Evolutionary conservation across 1,139 yeast species (phyloP), one percentile per base, ranked within the genome.

Genomic region (Debaryomyces psychrophilus): DNA sequence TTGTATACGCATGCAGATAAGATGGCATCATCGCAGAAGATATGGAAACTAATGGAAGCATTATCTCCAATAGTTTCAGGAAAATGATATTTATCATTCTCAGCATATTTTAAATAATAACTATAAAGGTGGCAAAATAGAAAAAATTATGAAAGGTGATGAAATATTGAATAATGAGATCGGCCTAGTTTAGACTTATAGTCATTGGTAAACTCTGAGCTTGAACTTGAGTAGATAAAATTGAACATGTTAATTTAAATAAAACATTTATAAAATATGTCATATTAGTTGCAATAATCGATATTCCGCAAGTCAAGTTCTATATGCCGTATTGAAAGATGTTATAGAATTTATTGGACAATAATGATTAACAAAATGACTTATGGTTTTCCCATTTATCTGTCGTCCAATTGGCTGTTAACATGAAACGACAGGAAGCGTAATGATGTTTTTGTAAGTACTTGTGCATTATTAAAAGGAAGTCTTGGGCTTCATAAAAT

Each of bases 21-120:
- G 27, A 65, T 77, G 23, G 83, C 83, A 0, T 74, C 81, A 0
- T 79, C 82, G 2, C 64, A 62, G 2, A 68, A 61, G 48, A 69
- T 79, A 69, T 74, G 69, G 63, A 79, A 76, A 7, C 57, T 77
- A n/a, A 60, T 79, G 43, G 56, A 61, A 4, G 58, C 58, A 37
- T 65, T 69, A 4, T 61, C 62, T 22, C 80, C 81, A 5, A 67
- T 77, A 25, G 27, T n/a, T n/a, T n/a, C 14, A 27, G 5, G 29
- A 27, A 26, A 27, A 11, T 3, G 5, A 27, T 27, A 3, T 9
- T 27, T 9, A 27, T 11, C 29, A 9, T 8, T 11, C n/a, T 6
- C 29, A 27, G 11, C 29, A 27, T 27, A 11, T 27, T 11, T 11
- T 27, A 14, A 27, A 9, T 27, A 27, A 27, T 27, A 27, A 27